These are phyloP conservation scores for Fusarium sarcochroum DNA, from an alignment of 2,329 filamentous ascomycete species.

Conservation along the genomic window DNA sequence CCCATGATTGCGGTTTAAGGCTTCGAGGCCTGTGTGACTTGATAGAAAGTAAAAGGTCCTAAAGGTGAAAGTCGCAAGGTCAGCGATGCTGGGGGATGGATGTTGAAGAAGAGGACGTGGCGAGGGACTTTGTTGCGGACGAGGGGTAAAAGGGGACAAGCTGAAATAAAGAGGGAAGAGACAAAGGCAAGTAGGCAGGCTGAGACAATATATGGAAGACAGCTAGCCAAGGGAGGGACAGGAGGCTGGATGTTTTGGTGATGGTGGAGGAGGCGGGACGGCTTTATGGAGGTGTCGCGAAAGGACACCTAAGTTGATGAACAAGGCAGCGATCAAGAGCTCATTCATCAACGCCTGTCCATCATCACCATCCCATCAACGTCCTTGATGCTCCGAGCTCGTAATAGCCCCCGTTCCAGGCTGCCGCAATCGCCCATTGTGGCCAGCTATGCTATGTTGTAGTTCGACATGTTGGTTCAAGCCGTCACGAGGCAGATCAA, in stretches of 20 bases:
- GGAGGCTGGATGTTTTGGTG: conserved; percentile 44
- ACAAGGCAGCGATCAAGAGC: conserved; percentile 43
- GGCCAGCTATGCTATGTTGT: conserved; percentile 33
- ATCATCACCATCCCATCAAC: conserved; percentile 19
- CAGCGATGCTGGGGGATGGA: conserved; percentile 26
- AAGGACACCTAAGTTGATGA: conserved; percentile 50
- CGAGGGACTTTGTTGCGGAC: conserved; percentile 36
- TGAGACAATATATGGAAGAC: conserved; percentile 35
- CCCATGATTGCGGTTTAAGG: conserved; percentile 83
- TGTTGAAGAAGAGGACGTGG: conserved; percentile 31
- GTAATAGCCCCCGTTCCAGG: conserved; percentile 26
- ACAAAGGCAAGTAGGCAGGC: conserved; percentile 26
- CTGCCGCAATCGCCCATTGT: conserved; percentile 34
- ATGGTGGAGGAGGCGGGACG: conserved; percentile 40
- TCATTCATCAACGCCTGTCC: conserved; percentile 26
- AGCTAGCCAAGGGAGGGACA: conserved; percentile 35
- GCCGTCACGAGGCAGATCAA: conserved; percentile 41
- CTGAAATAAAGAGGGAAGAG: conserved; percentile 26
- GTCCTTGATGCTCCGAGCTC: conserved; percentile 12
- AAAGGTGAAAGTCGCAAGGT: conserved; percentile 41
- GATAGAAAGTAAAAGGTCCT: conserved; percentile 46
- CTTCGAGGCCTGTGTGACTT: conserved; percentile 51
- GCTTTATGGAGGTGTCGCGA: conserved; percentile 49
- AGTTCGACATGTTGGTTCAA: conserved; percentile 30
- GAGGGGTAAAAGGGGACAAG: conserved; percentile 25